Evolutionary conservation across 2,329 filamentous ascomycete genomes (phyloP).

Genomic region (Alternaria sp.): DNA sequence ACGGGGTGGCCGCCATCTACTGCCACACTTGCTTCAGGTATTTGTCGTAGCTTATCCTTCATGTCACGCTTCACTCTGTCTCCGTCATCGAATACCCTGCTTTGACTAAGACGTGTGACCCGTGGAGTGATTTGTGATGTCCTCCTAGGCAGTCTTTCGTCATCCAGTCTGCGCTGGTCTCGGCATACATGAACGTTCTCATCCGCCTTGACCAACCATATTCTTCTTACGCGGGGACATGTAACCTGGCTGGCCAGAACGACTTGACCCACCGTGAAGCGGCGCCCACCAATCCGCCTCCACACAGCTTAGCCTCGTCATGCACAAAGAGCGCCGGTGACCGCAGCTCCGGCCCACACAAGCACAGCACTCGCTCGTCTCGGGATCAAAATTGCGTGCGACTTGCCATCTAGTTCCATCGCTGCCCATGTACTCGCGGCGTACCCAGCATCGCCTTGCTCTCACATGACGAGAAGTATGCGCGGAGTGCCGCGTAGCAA

Average conservation of each 20-base stretch:
- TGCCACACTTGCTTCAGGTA: background rate
- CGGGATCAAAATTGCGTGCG: slow-evolving; percentile 50
- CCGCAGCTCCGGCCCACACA: slow-evolving; percentile 44
- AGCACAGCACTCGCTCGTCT: slow-evolving; percentile 45
- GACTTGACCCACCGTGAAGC: slow-evolving; percentile 30
- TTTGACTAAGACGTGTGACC: background rate
- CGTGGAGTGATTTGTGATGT: background rate
- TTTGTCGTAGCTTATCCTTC: background rate
- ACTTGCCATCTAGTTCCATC: slow-evolving; percentile 38
- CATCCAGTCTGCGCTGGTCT: slow-evolving; percentile 10
- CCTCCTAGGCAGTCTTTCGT: background rate
- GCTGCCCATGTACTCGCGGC: slow-evolving; percentile 42
- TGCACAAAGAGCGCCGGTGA: slow-evolving; percentile 31
- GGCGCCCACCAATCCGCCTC: slow-evolving; percentile 32
- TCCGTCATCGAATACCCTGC: background rate
- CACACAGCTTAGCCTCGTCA: slow-evolving; percentile 21
- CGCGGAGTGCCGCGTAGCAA: slow-evolving; percentile 49
- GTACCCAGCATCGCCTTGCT: slow-evolving; percentile 47
- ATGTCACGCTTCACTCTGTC: background rate
- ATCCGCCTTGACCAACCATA: slow-evolving; percentile 25
- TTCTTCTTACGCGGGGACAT: slow-evolving; percentile 31
- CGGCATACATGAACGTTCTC: slow-evolving; percentile 21
- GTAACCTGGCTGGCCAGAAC: slow-evolving; percentile 30
- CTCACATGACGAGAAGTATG: slow-evolving; percentile 49
- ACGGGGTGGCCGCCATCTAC: background rate